These are phyloP conservation scores for Boletellus emodensis DNA, from an alignment of 768 basidiomycete genomes.

Conservation along the genomic window DNA sequence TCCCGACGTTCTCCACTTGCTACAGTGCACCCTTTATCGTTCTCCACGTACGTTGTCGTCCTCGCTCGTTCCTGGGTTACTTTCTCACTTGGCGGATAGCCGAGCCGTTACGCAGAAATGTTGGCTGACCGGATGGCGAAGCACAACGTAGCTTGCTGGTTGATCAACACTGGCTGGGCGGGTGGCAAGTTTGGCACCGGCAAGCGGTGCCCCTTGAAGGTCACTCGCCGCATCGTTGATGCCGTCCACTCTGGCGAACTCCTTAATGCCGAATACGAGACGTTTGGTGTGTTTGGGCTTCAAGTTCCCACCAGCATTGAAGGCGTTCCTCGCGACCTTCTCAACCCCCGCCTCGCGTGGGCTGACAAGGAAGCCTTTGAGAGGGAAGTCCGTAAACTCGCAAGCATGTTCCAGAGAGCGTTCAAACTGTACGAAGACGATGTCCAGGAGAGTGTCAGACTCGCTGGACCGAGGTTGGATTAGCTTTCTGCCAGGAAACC, in stretches of 20 bases:
- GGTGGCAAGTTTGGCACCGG: slow-evolving; percentile 91
- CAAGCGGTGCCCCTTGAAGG: slow-evolving; percentile 94
- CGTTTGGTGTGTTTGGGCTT: slow-evolving; percentile 78
- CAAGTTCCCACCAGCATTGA: slow-evolving; percentile 78
- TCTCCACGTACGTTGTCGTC: slow-evolving; percentile 57
- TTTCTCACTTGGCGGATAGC: slow-evolving; percentile 39
- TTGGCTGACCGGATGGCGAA: slow-evolving; percentile 90
- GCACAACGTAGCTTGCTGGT: slow-evolving; percentile 90
- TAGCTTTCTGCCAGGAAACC: slow-evolving; percentile 2
- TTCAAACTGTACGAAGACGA: slow-evolving; percentile 90
- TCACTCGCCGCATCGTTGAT: slow-evolving; percentile 94
- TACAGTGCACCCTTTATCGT: slow-evolving; percentile 99
- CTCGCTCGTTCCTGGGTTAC: not conserved
- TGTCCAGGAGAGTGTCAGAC: slow-evolving; percentile 73
- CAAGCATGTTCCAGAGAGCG: slow-evolving; percentile 90
- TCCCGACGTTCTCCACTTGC: slow-evolving; percentile 98
- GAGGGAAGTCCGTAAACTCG: slow-evolving; percentile 84
- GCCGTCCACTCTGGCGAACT: slow-evolving; percentile 94
- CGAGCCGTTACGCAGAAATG: slow-evolving; percentile 95
- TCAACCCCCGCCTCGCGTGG: slow-evolving; percentile 90
- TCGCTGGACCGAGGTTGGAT: slow-evolving; percentile 65
- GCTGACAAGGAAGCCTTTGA: slow-evolving; percentile 84
- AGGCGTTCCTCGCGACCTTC: slow-evolving; percentile 86
- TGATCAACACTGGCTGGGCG: slow-evolving; percentile 98
- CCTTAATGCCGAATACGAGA: slow-evolving; percentile 82